These are phyloP conservation scores for Madurella mycetomatis DNA, from an alignment of 2,329 filamentous ascomycete species.

Conservation along the genomic window DNA sequence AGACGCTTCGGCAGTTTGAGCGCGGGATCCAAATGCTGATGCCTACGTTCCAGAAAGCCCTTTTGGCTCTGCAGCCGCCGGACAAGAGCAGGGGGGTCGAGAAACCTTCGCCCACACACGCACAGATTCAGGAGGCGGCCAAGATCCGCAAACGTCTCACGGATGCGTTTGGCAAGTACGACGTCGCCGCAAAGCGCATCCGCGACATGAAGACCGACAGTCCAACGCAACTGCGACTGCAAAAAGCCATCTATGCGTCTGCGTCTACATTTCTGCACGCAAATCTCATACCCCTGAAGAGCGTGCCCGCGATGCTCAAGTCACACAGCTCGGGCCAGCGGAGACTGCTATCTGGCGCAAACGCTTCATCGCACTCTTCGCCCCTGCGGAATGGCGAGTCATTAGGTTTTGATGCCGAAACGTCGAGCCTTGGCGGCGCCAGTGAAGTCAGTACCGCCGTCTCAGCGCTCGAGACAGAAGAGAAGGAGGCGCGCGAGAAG, in stretches of 20 bases:
- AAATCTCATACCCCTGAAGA: constrained; percentile 85
- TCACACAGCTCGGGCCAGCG: constrained; percentile 36
- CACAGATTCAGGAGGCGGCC: constrained; percentile 77
- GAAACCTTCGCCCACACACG: constrained; percentile 47
- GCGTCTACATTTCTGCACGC: constrained; percentile 80
- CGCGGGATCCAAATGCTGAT: constrained; percentile 76
- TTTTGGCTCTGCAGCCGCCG: constrained; percentile 63
- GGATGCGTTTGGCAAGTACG: constrained; percentile 85
- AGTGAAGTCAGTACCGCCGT: constrained; percentile 52
- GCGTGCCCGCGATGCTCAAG: constrained; percentile 61
- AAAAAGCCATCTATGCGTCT: constrained; percentile 77
- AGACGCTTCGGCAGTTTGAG: constrained; percentile 81
- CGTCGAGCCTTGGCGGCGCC: constrained; percentile 41
- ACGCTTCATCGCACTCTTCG: constrained; percentile 26
- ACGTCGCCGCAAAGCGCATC: constrained; percentile 73
- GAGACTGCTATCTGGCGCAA: constrained; percentile 27
- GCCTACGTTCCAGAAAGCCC: constrained; percentile 76
- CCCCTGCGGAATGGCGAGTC: constrained; percentile 47
- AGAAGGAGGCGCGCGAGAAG: constrained; percentile 74
- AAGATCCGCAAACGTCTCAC: constrained; percentile 87
- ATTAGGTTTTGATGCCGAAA: constrained; percentile 43
- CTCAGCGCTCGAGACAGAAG: constrained; percentile 68
- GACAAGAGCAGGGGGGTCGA: constrained; percentile 36
- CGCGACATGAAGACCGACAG: constrained; percentile 72
- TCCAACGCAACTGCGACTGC: constrained; percentile 67